Percentiles rank a stretch among this genome's conserved stretches.
phyloP scores from a whole-genome alignment of 495 filamentous ascomycete genomes.

The Hypoxylon fuscum region DNA sequence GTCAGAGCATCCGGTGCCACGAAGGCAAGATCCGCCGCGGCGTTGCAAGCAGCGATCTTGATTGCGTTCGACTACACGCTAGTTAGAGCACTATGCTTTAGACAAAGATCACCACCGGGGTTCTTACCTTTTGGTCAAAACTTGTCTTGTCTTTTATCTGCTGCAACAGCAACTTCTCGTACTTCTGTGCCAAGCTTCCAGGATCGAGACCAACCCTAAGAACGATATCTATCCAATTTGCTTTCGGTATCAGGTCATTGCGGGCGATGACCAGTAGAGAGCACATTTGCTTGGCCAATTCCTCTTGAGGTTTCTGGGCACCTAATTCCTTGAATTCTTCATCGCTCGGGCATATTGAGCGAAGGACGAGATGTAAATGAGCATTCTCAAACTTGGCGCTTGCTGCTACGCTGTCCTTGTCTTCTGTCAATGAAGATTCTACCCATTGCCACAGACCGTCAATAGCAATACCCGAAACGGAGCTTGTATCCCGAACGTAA shows the following conservation, averaged over 20 bases:
- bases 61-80: slow-evolving; percentile 51
- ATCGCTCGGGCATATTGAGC: slow-evolving; percentile 70
- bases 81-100: slow-evolving; percentile 27
- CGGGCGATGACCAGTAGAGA: slow-evolving; percentile 80
- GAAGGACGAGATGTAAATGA: slow-evolving; percentile 70
- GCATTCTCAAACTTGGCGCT: slow-evolving; percentile 71
- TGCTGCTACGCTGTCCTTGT: slow-evolving; percentile 79
- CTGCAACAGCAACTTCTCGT: slow-evolving; percentile 55
- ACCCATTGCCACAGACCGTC: slow-evolving; percentile 87
- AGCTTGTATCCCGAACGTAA: slow-evolving; percentile 62
- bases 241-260: slow-evolving; percentile 76
- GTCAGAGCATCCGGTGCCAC: slow-evolving; percentile 87
- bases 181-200: slow-evolving; percentile 71
- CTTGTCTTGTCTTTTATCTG: slow-evolving; percentile 59
- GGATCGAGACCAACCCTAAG: slow-evolving; percentile 82
- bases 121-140: slow-evolving; percentile 58
- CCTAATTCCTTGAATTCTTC: slow-evolving; percentile 51
- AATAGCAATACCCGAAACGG: slow-evolving; percentile 68
- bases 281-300: slow-evolving; percentile 71
- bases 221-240: slow-evolving; percentile 88
- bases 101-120: too few relatives aligned
- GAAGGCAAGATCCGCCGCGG: slow-evolving; percentile 90
- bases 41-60: slow-evolving; percentile 75
- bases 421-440: slow-evolving; percentile 65
- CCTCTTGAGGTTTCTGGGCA: slow-evolving; percentile 47